phyloP scores from a whole-genome alignment of 148 eudicot genomes.

The Camellia lanceoleosa region DNA sequence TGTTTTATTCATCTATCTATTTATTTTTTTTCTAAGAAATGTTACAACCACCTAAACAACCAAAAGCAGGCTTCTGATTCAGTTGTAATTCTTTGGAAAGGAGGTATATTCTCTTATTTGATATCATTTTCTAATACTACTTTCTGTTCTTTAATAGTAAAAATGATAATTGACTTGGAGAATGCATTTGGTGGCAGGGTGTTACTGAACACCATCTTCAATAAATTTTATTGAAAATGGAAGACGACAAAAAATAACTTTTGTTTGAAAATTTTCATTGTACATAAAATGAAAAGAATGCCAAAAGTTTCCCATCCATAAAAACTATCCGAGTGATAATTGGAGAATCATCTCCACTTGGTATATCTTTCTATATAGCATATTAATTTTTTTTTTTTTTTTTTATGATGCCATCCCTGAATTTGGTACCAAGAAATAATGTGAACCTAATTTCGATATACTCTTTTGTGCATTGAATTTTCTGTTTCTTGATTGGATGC shows the following conservation, averaged over 20 bases:
- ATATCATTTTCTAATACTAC: not conserved
- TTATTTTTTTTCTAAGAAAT: not conserved
- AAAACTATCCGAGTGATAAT: not conserved
- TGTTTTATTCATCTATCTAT: not conserved
- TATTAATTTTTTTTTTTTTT: not conserved
- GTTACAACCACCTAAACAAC: not conserved
- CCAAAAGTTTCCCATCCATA: not conserved
- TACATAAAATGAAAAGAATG: no score
- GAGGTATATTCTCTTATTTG: not conserved
- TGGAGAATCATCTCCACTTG: not conserved
- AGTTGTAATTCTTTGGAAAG: not conserved
- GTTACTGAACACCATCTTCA: not conserved
- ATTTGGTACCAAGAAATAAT: not conserved
- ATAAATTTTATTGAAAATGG: not conserved
- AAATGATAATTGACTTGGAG: not conserved
- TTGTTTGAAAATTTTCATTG: not conserved
- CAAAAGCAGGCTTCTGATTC: not conserved
- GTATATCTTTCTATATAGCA: not conserved
- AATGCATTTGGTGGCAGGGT: not conserved
- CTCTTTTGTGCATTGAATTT: not conserved
- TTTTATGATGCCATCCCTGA: not conserved
- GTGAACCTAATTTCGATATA: not conserved
- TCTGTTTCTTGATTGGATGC: not conserved
- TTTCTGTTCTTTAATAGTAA: not conserved
- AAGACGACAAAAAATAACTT: not conserved